phyloP scores from a whole-genome alignment of 2,329 filamentous ascomycete species.

The Apiospora pterosperma region DNA sequence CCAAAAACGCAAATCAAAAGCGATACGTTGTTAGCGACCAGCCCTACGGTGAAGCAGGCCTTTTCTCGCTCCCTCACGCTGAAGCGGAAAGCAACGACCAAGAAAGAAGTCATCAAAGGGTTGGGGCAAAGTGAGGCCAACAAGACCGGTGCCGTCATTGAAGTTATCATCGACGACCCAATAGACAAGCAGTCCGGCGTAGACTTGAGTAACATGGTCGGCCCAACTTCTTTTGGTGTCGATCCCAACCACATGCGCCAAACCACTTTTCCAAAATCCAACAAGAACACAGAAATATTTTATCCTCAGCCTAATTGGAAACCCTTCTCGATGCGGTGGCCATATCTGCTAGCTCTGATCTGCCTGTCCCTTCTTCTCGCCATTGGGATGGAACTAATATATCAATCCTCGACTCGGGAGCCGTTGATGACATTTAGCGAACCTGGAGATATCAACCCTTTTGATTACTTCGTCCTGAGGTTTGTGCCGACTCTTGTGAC shows the following conservation, averaged over 20 bases:
- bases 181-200: conserved; percentile 29
- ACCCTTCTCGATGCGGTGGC: conserved; percentile 61
- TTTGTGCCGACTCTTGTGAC: conserved; percentile 60
- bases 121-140: conserved; percentile 58
- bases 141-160: conserved; percentile 55
- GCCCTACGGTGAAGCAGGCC: conserved; percentile 29
- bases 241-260: conserved; percentile 29
- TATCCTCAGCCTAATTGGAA: conserved; percentile 66
- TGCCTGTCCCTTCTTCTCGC: conserved; percentile 51
- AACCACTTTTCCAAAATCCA: conserved; percentile 34
- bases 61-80: conserved; percentile 41
- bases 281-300: conserved; percentile 46
- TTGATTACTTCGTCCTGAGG: conserved; percentile 59
- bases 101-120: conserved; percentile 40
- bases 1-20: conserved; percentile 45
- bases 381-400: conserved; percentile 51
- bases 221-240: conserved; percentile 29
- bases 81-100: conserved; percentile 21
- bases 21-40: conserved; percentile 44
- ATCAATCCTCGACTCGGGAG: conserved; percentile 40
- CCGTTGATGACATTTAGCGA: conserved; percentile 48
- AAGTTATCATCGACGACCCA: conserved; percentile 50
- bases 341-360: conserved; percentile 53
- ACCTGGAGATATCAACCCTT: conserved; percentile 46
- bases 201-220: conserved; percentile 51